Base-by-base conservation (phyloP, 2,329 filamentous ascomycete species). In the Beauveria sp. region DNA sequence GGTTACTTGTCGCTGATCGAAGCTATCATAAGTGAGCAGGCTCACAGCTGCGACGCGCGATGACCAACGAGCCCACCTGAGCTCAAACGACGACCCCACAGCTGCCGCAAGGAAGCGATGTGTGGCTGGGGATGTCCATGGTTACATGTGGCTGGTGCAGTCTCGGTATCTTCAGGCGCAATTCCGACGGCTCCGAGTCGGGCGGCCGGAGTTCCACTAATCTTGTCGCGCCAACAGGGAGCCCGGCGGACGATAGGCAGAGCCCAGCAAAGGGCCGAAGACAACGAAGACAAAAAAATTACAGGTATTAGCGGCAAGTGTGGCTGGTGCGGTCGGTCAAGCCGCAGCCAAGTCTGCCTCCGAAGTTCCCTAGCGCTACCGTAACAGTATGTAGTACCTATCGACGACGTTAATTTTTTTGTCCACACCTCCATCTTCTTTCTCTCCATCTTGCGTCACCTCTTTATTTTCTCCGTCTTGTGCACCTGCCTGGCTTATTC, bases 121-220 rank as follows among this genome's bases (percentile, higher is more conserved):
- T 61, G 60, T 61, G 60, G 60, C 60, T 61, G 47, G 54, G 26
- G n/a, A 24, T 10, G 10, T 24, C 47, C 48, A 61, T 58, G 24
- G 60, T 61, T 61, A 61, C 60, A 61, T 61, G 60, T 61, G 60
- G 60, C 60, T 61, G 54, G 47, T 61, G 60, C 56, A 62, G n/a
- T 24, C 55, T 62, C 64, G 64, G 66, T 61, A 18, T 44, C 60
- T 63, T 67, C 62, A 62, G 62, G 51, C 60, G 57, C 55, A 58
- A 41, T 61, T 70, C 68, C 69, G 69, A 67, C 69, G 69, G 69
- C 66, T 70, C 70, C 69, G 70, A 71, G 66, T 61, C 55, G 59
- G 62, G 61, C 59, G 61, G 55, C 66, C 68, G 68, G 67, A 58
- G 53, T 37, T 61, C 51, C 58, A 55, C 50, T 46, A n/a, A 34